Evolutionary conservation across 306 rosid genomes (phyloP).

Genomic region (Rubus parviflorus): DNA sequence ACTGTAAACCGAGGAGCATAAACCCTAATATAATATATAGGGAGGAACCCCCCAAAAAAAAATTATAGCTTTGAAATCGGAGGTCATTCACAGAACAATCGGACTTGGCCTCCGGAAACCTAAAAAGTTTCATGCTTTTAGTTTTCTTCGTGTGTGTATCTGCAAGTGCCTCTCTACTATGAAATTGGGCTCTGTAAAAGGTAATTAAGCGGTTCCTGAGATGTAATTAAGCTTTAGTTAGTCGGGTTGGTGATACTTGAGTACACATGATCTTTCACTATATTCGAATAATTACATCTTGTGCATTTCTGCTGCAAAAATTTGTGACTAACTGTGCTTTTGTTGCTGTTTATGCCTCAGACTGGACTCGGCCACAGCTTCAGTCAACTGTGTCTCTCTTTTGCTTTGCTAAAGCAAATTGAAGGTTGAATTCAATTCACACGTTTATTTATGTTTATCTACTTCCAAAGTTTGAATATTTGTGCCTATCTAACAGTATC

Average conservation of each 20-base stretch:
- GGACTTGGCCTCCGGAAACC: slow-evolving; percentile 6
- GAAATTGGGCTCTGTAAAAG: not conserved
- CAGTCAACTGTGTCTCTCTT: slow-evolving; percentile 18
- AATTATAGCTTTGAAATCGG: not conserved
- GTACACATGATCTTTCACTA: not conserved
- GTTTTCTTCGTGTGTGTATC: no score
- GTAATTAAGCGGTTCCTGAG: no score
- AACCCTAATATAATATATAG: not conserved
- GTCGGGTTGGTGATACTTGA: no score
- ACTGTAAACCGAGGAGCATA: not conserved
- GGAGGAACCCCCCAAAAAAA: not conserved
- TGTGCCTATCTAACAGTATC: not conserved
- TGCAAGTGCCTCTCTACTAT: no score
- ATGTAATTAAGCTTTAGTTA: no score
- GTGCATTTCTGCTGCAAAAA: not conserved
- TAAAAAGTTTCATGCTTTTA: not conserved
- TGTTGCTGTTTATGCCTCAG: no score
- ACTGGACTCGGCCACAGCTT: slow-evolving; percentile 24
- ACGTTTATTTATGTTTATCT: not conserved
- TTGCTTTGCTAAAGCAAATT: slow-evolving; percentile 29
- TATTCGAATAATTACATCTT: slow-evolving; percentile 22
- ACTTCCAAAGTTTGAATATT: not conserved
- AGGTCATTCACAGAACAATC: no score
- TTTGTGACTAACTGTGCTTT: slow-evolving; percentile 5
- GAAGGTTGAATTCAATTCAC: slow-evolving; percentile 35